phyloP scores from a whole-genome alignment of 2,329 filamentous ascomycete species.

The Sporothrix euskadiensis region DNA sequence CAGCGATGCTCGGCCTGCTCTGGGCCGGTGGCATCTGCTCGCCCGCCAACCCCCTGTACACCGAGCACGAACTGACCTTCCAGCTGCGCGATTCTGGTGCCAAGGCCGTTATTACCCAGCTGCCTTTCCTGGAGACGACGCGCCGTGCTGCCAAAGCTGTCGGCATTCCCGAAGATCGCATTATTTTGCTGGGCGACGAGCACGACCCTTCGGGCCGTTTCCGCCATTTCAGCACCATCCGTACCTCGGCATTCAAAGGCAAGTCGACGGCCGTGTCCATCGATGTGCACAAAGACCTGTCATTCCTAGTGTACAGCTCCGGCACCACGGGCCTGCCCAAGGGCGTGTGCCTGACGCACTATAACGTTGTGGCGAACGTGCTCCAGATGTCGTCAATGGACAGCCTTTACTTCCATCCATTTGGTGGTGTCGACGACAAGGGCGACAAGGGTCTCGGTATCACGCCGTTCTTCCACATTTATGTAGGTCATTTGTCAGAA shows the following conservation, averaged over 20 bases:
- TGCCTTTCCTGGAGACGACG: conserved; percentile 63
- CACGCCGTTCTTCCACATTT: conserved; percentile 89
- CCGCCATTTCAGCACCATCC: conserved; percentile 71
- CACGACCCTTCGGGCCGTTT: conserved; percentile 58
- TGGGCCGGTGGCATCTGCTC: conserved; percentile 82
- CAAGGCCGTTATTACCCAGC: conserved; percentile 73
- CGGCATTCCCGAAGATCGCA: conserved; percentile 68
- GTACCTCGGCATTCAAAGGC: conserved; percentile 55
- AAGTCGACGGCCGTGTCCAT: conserved; percentile 48
- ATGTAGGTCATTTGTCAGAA: conserved; percentile 53
- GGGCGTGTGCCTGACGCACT: conserved; percentile 82
- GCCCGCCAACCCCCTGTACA: conserved; percentile 89
- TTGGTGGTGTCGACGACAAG: conserved; percentile 59
- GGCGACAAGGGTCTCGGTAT: conserved; percentile 76
- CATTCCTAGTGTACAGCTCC: conserved; percentile 84
- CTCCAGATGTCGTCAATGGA: conserved; percentile 58
- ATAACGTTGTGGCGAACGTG: conserved; percentile 77
- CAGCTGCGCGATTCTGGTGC: conserved; percentile 79
- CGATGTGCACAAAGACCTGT: conserved; percentile 69
- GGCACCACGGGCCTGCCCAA: conserved; percentile 92
- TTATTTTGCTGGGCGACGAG: conserved; percentile 74
- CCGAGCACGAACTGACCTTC: conserved; percentile 76
- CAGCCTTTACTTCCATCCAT: conserved; percentile 55
- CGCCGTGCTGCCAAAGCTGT: conserved; percentile 66
- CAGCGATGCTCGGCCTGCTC: conserved; percentile 73